These are phyloP conservation scores for Begonia fuchsioides DNA, from an alignment of 306 rosid species.

Conservation along the genomic window DNA sequence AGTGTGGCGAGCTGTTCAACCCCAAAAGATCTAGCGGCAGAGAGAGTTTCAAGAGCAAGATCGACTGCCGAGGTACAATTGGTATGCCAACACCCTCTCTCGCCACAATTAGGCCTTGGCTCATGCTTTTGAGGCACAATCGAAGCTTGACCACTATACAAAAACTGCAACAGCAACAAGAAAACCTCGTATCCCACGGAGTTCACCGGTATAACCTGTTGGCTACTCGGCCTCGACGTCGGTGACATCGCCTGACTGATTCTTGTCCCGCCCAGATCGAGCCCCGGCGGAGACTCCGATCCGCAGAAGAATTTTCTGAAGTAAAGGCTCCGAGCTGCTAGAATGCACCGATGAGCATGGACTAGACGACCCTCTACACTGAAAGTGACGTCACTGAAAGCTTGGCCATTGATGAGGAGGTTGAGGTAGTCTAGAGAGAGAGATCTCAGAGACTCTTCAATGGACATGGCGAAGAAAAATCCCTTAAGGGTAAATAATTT, in stretches of 20 bases:
- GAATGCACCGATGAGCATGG: slow-evolving; percentile 91
- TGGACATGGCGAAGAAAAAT: slow-evolving; percentile 4
- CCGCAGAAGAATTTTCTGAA: slow-evolving; percentile 94
- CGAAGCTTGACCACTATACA: slow-evolving; percentile 92
- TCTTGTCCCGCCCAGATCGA: slow-evolving; percentile 24
- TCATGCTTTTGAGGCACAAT: slow-evolving; percentile 93
- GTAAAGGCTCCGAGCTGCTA: slow-evolving; percentile 81
- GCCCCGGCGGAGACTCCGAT: slow-evolving; percentile 52
- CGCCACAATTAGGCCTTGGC: slow-evolving; percentile 90
- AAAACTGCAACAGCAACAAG: slow-evolving; percentile 64
- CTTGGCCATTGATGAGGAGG: slow-evolving; percentile 89
- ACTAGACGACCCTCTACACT: slow-evolving; percentile 90
- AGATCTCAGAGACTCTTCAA: slow-evolving; percentile 78
- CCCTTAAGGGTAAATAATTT: not conserved
- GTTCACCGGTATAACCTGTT: slow-evolving; percentile 74
- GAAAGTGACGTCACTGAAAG: slow-evolving; percentile 97
- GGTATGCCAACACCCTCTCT: slow-evolving; percentile 95
- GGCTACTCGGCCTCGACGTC: slow-evolving; percentile 22
- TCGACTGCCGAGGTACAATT: slow-evolving; percentile 99
- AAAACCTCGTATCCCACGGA: slow-evolving; percentile 93
- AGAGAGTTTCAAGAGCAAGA: slow-evolving; percentile 88
- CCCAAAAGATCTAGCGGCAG: slow-evolving; percentile 94
- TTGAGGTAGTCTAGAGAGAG: slow-evolving; percentile 81
- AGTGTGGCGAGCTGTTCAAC: slow-evolving; percentile 98
- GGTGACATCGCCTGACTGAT: slow-evolving; percentile 2